phyloP scores from a whole-genome alignment of 768 basidiomycete genomes.

The Amanita inopinata region DNA sequence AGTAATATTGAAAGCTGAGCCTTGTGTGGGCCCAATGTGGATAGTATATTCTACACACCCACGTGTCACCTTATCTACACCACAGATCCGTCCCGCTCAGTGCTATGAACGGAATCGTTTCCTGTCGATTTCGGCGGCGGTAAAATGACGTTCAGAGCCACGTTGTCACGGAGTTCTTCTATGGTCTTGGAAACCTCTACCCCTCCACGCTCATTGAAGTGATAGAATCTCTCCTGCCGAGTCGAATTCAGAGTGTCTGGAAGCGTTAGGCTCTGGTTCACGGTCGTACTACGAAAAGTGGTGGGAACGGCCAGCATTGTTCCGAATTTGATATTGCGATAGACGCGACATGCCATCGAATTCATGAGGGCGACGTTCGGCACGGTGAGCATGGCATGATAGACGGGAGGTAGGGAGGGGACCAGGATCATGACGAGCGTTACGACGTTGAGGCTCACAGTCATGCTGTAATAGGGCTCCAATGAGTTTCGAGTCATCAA shows the following conservation, averaged over 20 bases:
- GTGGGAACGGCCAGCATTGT: neutral
- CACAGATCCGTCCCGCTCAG: too few species aligned
- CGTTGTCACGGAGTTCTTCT: too few species aligned
- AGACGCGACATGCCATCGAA: constrained; percentile 16
- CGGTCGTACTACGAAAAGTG: neutral
- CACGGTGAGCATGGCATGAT: constrained; percentile 16
- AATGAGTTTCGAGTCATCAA: too few species aligned
- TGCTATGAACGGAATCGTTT: too few species aligned
- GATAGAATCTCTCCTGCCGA: neutral
- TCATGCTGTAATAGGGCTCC: constrained; percentile 19
- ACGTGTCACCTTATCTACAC: too few species aligned
- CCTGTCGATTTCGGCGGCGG: too few species aligned
- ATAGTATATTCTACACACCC: too few species aligned
- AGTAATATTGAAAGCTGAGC: too few species aligned
- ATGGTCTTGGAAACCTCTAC: too few species aligned
- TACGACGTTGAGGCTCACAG: constrained; percentile 22
- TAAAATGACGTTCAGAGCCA: too few species aligned
- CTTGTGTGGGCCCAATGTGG: too few species aligned
- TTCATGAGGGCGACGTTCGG: constrained; percentile 20
- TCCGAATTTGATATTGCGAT: constrained; percentile 21
- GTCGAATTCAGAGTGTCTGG: neutral
- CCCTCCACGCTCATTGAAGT: too few species aligned
- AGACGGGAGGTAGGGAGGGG: constrained; percentile 14
- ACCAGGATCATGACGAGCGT: constrained; percentile 15
- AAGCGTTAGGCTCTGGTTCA: neutral